These are phyloP conservation scores for Xeromyces bisporus DNA, from an alignment of 495 filamentous ascomycete genomes.

Conservation along the genomic window DNA sequence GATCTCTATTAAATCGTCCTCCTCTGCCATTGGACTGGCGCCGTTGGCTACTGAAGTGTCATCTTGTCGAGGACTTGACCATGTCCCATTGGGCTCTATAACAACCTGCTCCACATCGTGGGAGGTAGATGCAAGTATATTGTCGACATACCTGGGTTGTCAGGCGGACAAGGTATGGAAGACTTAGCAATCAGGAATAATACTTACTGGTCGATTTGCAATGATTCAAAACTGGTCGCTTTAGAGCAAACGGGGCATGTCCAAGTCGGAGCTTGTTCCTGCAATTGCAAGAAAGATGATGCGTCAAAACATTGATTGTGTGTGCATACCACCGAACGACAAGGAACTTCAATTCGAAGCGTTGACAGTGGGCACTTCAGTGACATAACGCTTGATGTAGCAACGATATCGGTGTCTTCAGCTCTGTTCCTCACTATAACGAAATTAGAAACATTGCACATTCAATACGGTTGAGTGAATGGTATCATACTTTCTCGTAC, in stretches of 20 bases:
- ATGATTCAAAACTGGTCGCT: constrained; percentile 54
- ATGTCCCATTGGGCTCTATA: constrained; percentile 73
- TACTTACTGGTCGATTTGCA: constrained; percentile 75
- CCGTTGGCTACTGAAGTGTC: constrained; percentile 18
- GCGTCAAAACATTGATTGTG: constrained; percentile 96
- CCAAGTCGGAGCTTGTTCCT: constrained; percentile 94
- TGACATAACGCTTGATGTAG: constrained; percentile 74
- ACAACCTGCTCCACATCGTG: constrained; percentile 64
- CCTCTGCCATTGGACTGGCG: constrained; percentile 31
- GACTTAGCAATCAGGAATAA: background rate
- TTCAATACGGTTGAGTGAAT: no score
- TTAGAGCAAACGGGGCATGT: constrained; percentile 85
- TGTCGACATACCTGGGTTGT: constrained; percentile 60
- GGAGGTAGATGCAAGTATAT: constrained; percentile 60
- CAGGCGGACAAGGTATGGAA: constrained; percentile 3
- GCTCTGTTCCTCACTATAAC: constrained; percentile 58
- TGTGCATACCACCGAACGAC: constrained; percentile 60
- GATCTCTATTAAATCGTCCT: constrained; percentile 57
- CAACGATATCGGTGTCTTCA: constrained; percentile 71
- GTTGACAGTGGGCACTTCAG: constrained; percentile 85
- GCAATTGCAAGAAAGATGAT: constrained; percentile 78
- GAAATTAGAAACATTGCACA: no score
- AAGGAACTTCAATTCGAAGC: constrained; percentile 60
- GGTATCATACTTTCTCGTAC: constrained; percentile 59
- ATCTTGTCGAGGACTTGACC: constrained; percentile 35